Conservation (phyloP, 768 basidiomycete genomes). For the Lentinula lateritia region DNA sequence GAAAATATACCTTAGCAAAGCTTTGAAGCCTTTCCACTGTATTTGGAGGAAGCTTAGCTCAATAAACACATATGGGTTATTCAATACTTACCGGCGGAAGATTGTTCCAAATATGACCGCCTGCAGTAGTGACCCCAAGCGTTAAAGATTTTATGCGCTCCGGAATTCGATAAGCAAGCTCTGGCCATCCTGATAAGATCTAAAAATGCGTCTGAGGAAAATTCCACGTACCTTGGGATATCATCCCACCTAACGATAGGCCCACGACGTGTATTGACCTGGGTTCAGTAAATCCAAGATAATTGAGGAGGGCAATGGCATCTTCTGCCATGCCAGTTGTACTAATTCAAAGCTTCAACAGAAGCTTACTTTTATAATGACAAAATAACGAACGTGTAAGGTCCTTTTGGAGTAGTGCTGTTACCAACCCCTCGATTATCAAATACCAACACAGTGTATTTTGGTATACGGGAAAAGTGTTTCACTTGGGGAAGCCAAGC, state of each 20-base stretch:
- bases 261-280: slow-evolving; percentile 68
- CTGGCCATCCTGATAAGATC: slow-evolving; percentile 28
- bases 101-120: slow-evolving; percentile 51
- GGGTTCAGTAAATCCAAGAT: slow-evolving; percentile 63
- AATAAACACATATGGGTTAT: not conserved
- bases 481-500: slow-evolving; percentile 61
- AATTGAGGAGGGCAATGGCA: slow-evolving; percentile 57
- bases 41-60: not conserved
- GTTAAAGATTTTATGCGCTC: slow-evolving; percentile 62
- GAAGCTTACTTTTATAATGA: not conserved
- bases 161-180: slow-evolving; percentile 62
- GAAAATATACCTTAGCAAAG: slow-evolving; percentile 26
- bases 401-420: slow-evolving; percentile 63
- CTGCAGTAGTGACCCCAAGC: slow-evolving; percentile 67
- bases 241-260: slow-evolving; percentile 50
- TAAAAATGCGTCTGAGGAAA: not conserved
- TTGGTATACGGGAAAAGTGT: slow-evolving; percentile 45
- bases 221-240: not conserved
- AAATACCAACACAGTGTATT: slow-evolving; percentile 66
- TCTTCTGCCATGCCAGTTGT: slow-evolving; percentile 80
- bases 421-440: slow-evolving; percentile 85
- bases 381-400: slow-evolving; percentile 61
- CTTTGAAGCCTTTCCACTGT: slow-evolving; percentile 34
- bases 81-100: slow-evolving; percentile 50
- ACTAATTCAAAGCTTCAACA: slow-evolving; percentile 25